Evolutionary conservation across 345 rosid species (phyloP), one percentile per base, ranked within the genome.

Genomic region (Excoecaria cochinchinensis): DNA sequence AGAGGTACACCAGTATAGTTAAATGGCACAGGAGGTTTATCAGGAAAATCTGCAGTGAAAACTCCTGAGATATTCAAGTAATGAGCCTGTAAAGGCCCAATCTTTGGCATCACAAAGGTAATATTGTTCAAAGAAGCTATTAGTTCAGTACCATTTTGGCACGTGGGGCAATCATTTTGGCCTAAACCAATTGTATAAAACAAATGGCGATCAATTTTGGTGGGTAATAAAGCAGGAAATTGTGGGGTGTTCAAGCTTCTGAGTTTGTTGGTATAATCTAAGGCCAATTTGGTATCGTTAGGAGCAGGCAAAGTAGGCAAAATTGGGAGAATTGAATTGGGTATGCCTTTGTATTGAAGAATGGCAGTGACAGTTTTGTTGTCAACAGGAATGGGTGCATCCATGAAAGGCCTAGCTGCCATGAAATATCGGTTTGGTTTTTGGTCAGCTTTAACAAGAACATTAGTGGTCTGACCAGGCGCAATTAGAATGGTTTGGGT

Each of bases 401-500:
- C 97, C 86, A 87, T 88, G 86, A 92, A 92, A 19, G 97, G 82
- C 79, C 82, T 76, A 1, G 95, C 79, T 25, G 91, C 91, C 93
- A 88, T 86, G 87, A 86, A 88, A 74, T 88, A 86, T 67, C 89
- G 79, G 21, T 22, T 31, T 15, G 58, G 58, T 16, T 15, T 53
- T 53, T 82, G 87, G 86, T 89, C 80, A 53, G 95, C 90, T 52
- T 70, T 85, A 71, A 92, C 90, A 0, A 92, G 82, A 68, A 92
- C 91, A 70, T 87, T 90, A 10, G 97, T 90, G 57, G 97, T 92
- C 76, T 92, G 97, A 12, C 97, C 97, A 4, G 97, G 95, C 40
- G 95, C 92, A 4, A 92, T 56, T 25, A 92, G 79, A 31, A 88
- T 83, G 12, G 84, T 88, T 15, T 53, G 19, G n/a, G 58, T 53